Percentiles rank a stretch among this genome's conserved stretches.
Evolutionary conservation across 192 early-diverging fungal species (phyloP).

Genomic region (Tieghemiomyces parasiticus): DNA sequence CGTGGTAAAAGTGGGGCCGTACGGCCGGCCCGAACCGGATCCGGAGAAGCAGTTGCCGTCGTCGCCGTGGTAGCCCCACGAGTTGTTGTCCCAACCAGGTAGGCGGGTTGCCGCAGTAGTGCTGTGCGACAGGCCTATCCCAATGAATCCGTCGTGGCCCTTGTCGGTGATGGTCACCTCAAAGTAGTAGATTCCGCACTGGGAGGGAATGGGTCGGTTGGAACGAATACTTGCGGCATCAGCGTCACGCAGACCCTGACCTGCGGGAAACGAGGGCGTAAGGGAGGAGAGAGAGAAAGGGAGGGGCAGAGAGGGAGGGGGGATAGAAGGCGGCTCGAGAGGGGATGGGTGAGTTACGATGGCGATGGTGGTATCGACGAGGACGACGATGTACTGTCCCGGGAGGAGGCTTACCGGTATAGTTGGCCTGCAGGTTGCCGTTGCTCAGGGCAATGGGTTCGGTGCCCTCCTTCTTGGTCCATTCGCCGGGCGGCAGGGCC

Average conservation of each 20-base stretch:
- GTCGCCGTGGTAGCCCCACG: slow-evolving; percentile 96
- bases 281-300: no score
- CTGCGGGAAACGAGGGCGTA: no score
- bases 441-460: not conserved
- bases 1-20: slow-evolving; percentile 79
- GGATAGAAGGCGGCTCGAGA: no score
- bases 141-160: slow-evolving; percentile 84
- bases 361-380: no score
- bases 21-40: slow-evolving; percentile 56
- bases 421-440: slow-evolving; percentile 19
- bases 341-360: no score
- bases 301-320: no score
- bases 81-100: slow-evolving; percentile 81
- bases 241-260: slow-evolving; percentile 48
- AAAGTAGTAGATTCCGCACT: slow-evolving; percentile 85
- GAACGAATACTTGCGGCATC: slow-evolving; percentile 72
- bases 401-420: no score
- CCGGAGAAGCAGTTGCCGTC: slow-evolving; percentile 76
- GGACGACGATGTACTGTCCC: no score
- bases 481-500: slow-evolving; percentile 1
- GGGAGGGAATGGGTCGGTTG: slow-evolving; percentile 67
- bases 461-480: not conserved
- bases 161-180: slow-evolving; percentile 75
- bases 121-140: slow-evolving; percentile 62
- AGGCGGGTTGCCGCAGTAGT: slow-evolving; percentile 42